Evolutionary conservation across 176 grass and related monocot genomes (phyloP), one percentile per base, ranked within the genome.

Genomic region (Raddia guianensis): DNA sequence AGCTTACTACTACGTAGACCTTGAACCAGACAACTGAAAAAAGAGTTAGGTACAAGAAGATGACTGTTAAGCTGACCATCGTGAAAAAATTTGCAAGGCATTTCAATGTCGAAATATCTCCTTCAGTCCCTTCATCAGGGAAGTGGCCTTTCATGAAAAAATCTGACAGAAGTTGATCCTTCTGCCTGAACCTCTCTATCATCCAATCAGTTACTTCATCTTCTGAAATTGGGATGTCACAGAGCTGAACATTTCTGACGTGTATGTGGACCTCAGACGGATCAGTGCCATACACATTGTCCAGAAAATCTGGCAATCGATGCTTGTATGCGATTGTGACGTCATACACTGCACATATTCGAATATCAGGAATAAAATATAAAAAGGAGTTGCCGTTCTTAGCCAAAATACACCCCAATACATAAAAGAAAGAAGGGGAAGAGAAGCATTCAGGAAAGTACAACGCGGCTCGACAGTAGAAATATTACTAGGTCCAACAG

Each of bases 241-340:
- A 7, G 51, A 89, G 81, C 52, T 81, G 50, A 58, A 92, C 77
- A 6, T 80, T 84, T 74, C 80, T 85, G 67, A 94, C 82, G 71
- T 97, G 95, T 46, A 97, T 85, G 74, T 97, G 91, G 63, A 97
- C 95, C 94, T 97, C 87, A 49, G 91, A 89, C 82, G 94, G 91
- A 86, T 97, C 94, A 3, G 86, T 86, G 15, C 94, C 91, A 67
- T 84, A 94, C 12, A 92, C 62, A 51, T 89, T 97, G 70, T 97
- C 95, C 32, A 90, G 85, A 81, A 97, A 92, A 77, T 90, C 86
- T 32, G 95, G 95, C 49, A 89, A 77, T 37, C 68, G 79, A 84
- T 97, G 85, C 47, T 97, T 97, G 74, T 97, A 97, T 14, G 85
- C 85, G 12, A 97, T 94, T 63, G 94, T 92, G 72, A 94, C 73